A percentile compares a stretch with the other conserved stretches of the same genome.
phyloP scores from a whole-genome alignment of 257 asterid genomes.

The Nicotiana noctiflora region DNA sequence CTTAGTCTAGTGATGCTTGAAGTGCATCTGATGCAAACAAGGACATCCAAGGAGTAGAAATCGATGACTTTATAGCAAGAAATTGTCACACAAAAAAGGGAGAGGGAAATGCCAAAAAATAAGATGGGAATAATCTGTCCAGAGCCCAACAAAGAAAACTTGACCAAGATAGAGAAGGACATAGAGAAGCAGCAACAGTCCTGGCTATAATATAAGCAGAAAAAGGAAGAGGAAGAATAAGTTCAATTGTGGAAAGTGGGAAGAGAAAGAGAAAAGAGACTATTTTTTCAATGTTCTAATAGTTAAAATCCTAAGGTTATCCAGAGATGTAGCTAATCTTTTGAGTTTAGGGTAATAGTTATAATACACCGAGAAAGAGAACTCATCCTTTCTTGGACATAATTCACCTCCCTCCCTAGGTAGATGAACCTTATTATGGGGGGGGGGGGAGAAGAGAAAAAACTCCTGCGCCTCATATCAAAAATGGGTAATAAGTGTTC shows the following conservation, averaged over 20 bases:
- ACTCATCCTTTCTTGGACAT: neutral
- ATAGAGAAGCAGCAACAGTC: neutral
- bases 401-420: neutral
- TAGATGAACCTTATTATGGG: neutral
- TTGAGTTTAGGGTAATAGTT: neutral
- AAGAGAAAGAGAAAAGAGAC: neutral
- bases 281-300: neutral
- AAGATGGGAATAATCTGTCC: neutral
- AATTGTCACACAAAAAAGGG: neutral
- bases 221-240: neutral
- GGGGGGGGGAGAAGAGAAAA: neutral
- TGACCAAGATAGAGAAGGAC: neutral
- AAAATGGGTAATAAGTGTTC: neutral
- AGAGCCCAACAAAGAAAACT: neutral
- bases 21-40: neutral
- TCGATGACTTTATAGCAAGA: neutral
- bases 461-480: neutral
- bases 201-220: neutral
- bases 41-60: neutral
- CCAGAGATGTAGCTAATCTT: neutral
- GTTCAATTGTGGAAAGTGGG: neutral
- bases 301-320: neutral
- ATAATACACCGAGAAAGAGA: neutral
- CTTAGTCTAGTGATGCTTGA: neutral
- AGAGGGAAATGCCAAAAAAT: neutral